Evolutionary conservation across 2,329 filamentous ascomycete species (phyloP).

Genomic region (Phyllosticta paracitricarpa): DNA sequence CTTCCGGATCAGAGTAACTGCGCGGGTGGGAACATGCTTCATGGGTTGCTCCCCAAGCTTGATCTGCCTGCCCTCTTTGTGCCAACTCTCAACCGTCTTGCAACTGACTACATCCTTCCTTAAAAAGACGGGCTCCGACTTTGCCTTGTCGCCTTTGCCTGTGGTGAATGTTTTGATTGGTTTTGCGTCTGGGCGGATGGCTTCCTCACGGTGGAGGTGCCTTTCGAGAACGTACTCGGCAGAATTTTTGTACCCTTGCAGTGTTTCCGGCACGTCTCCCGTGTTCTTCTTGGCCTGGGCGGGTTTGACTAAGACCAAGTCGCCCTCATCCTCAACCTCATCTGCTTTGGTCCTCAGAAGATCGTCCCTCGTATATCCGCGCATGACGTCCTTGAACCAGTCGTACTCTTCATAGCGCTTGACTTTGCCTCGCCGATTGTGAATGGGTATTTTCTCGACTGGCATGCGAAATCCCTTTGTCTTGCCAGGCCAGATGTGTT

Average conservation of each 20-base stretch:
- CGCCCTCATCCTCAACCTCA: conserved; percentile 66
- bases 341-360: conserved; percentile 58
- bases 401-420: conserved; percentile 69
- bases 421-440: conserved; percentile 67
- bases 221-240: conserved; percentile 76
- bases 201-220: conserved; percentile 87
- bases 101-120: conserved; percentile 73
- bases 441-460: conserved; percentile 68
- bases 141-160: conserved; percentile 62
- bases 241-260: conserved; percentile 82
- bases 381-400: conserved; percentile 79
- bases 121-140: conserved; percentile 70
- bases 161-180: conserved; percentile 66
- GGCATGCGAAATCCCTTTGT: conserved; percentile 78
- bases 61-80: conserved; percentile 83
- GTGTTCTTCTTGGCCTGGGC: conserved; percentile 55
- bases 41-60: conserved; percentile 60
- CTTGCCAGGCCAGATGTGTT: conserved; percentile 72
- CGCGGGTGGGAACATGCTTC: conserved; percentile 82
- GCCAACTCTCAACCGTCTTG: conserved; percentile 92
- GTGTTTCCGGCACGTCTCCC: conserved; percentile 55
- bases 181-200: conserved; percentile 57
- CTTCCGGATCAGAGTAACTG: conserved; percentile 77
- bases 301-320: conserved; percentile 61
- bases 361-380: conserved; percentile 52